These are phyloP conservation scores for Gaertneriomyces semiglobifer DNA, from an alignment of 192 early-diverging fungal species.

Conservation along the genomic window DNA sequence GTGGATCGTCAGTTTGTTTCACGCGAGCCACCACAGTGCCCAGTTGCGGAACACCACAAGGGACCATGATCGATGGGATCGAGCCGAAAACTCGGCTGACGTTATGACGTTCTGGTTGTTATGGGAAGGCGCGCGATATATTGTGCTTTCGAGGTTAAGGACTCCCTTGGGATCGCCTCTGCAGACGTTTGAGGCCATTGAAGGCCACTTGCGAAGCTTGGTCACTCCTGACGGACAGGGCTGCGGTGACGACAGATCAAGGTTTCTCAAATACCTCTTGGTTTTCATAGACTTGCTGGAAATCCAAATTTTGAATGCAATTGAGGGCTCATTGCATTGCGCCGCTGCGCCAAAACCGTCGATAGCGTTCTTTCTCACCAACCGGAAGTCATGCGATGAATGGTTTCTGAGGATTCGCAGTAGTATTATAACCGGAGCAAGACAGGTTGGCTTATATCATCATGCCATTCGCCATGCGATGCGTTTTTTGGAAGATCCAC, in stretches of 20 bases:
- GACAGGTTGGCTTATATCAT: background rate
- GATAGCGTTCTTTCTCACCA: slow-evolving; percentile 68
- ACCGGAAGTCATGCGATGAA: slow-evolving; percentile 70
- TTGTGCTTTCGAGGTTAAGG: slow-evolving; percentile 64
- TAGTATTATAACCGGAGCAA: slow-evolving; percentile 44
- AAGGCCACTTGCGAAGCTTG: slow-evolving; percentile 13
- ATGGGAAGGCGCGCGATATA: slow-evolving; percentile 74
- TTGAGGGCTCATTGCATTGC: slow-evolving; percentile 52
- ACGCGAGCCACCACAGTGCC: slow-evolving; percentile 42
- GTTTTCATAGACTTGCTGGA: slow-evolving; percentile 69
- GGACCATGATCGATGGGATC: background rate
- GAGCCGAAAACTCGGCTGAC: slow-evolving; percentile 31
- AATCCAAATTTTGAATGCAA: slow-evolving; percentile 64
- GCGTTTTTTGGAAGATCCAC: background rate
- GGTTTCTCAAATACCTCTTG: slow-evolving; percentile 43
- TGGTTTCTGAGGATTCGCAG: slow-evolving; percentile 68
- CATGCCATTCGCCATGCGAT: slow-evolving; percentile 4
- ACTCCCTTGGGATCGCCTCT: slow-evolving; percentile 73
- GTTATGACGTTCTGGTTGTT: slow-evolving; percentile 65
- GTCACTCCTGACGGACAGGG: slow-evolving; percentile 4
- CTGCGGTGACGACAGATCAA: background rate
- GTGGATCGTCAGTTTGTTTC: slow-evolving; percentile 54
- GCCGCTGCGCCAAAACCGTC: slow-evolving; percentile 61
- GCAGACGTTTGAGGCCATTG: slow-evolving; percentile 48
- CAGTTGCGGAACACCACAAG: background rate